These are phyloP conservation scores for Eutrema heterophyllum DNA, from an alignment of 345 rosid species.

Conservation along the genomic window DNA sequence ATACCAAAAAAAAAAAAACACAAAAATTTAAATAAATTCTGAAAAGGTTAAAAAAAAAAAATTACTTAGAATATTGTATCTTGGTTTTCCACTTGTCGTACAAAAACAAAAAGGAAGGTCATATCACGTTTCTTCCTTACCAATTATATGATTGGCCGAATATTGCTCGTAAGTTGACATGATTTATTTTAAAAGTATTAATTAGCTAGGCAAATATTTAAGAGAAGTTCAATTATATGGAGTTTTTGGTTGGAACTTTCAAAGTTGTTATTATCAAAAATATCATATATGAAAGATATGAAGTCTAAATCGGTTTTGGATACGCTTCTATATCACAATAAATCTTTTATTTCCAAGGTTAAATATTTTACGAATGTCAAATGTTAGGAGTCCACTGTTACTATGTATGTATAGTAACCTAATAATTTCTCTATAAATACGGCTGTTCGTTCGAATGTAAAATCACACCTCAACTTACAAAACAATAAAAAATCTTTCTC, in stretches of 20 bases:
- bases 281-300: neutral
- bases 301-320: neutral
- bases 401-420: too few relatives aligned
- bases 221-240: neutral
- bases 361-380: too few relatives aligned
- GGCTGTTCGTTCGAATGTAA: too few relatives aligned
- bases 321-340: neutral
- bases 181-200: neutral
- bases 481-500: too few relatives aligned
- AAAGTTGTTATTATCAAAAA: too few relatives aligned
- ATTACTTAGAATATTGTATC: too few relatives aligned
- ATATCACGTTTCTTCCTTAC: neutral
- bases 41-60: too few relatives aligned
- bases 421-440: too few relatives aligned
- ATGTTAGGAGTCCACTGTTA: too few relatives aligned
- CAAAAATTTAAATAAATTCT: too few relatives aligned
- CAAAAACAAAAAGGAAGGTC: neutral
- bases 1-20: too few relatives aligned
- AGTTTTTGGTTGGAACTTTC: neutral
- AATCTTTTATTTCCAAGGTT: neutral
- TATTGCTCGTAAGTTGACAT: constrained; percentile 6
- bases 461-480: too few relatives aligned
- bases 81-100: neutral
- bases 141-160: neutral
- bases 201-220: neutral